A percentile compares a stretch with the other conserved stretches of the same genome.
Evolutionary conservation across 345 rosid species (phyloP).

Genomic region (Murraya paniculata): DNA sequence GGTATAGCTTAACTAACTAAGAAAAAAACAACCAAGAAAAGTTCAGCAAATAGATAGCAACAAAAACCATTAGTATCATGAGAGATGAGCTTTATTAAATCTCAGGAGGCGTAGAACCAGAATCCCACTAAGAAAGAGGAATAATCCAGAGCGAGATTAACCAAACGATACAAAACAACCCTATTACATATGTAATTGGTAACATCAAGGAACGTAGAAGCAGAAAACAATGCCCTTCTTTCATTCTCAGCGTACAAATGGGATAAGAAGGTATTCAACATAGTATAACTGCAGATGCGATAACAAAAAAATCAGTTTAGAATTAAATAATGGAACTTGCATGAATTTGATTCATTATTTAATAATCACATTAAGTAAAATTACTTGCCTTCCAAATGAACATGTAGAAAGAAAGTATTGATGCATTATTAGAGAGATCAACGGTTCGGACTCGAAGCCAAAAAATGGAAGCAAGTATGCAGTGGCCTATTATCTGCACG

Average conservation of each 20-base stretch:
- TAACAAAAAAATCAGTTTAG: not conserved
- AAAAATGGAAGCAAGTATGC: conserved; percentile 17
- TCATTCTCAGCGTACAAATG: conserved; percentile 28
- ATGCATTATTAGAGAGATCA: conserved; percentile 21
- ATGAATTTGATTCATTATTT: not conserved
- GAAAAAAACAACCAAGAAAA: too few relatives aligned
- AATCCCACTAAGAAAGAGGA: not conserved
- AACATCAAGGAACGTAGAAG: too few relatives aligned
- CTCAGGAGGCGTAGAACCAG: too few relatives aligned
- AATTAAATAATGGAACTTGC: not conserved
- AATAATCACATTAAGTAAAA: not conserved
- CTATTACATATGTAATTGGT: too few relatives aligned
- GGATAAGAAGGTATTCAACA: conserved; percentile 33
- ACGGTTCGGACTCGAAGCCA: conserved; percentile 26
- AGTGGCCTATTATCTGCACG: conserved; percentile 27
- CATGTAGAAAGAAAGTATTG: conserved; percentile 28
- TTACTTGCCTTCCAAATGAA: conserved; percentile 33
- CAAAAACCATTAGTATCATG: too few relatives aligned
- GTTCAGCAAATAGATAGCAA: too few relatives aligned
- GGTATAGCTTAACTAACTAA: too few relatives aligned
- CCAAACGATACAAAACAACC: too few relatives aligned
- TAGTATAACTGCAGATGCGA: conserved; percentile 27
- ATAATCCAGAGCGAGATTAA: conserved; percentile 20
- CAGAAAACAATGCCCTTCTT: not conserved
- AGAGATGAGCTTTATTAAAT: too few relatives aligned